Base-by-base conservation (phyloP, 202 grass and related monocot species). In the Panicum hallii region DNA sequence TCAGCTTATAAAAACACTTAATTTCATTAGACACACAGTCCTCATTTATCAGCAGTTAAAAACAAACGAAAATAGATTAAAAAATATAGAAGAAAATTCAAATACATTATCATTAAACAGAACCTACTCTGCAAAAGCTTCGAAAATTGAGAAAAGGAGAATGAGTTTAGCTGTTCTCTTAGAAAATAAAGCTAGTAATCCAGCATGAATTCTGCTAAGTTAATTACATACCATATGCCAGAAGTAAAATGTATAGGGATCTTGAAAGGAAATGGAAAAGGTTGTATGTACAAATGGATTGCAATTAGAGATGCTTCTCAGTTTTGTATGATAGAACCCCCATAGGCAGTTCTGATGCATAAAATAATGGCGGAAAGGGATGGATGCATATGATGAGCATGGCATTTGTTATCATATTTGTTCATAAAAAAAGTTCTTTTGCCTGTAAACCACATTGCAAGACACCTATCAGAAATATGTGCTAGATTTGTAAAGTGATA, bases 201-300 rank as follows among this genome's bases (percentile, higher is more conserved):
- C 49, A 2, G 23, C 48, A 58, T 15, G 13, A 15, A 36, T 46
- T 32, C 72, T 68, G 72, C 60, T 79, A 64, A 6, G 14, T 28
- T 49, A 49, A 62, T 62, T 30, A 45, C 75, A 78, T 62, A 60
- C 14, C 14, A 1, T 63, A 63, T 78, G 23, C 23, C 16, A 50
- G 42, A 15, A 77, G 50, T 26, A 61, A 67, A 78, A 26, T 5
- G 7, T 13, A 70, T 38, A 50, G 11, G 20, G 34, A 49, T 62
- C 19, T 49, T 78, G 58, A 79, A 42, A 67, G 20, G 65, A 78
- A 28, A 79, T 19, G 22, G 5, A 78, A 63, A 3, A 70, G 57
- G 22, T 52, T 49, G 12, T 45, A 34, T 70, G 32, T 48, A 6
- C 14, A 13, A 0, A 42, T 28, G n/a, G 62, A 12, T 50, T 62